These are phyloP conservation scores for Hirschfeldia incana DNA, from an alignment of 345 rosid genomes.

Conservation along the genomic window DNA sequence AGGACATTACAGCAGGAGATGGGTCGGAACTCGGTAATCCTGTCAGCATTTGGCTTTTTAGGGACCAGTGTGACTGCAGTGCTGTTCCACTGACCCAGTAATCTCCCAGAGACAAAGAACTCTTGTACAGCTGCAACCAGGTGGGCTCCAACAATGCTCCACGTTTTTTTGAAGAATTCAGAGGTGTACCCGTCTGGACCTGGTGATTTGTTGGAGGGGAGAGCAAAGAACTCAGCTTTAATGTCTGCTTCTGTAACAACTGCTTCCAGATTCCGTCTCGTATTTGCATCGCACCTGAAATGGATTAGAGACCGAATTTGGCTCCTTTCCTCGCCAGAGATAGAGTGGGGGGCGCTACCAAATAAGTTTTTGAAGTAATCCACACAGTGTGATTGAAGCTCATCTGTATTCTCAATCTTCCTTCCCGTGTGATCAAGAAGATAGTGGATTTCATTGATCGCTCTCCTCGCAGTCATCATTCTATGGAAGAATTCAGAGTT, in stretches of 20 bases:
- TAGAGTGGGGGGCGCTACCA: not conserved
- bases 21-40: not conserved
- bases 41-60: not conserved
- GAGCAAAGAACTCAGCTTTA: not conserved
- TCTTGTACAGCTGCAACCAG: not conserved
- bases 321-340: not conserved
- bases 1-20: not conserved
- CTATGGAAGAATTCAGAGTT: not conserved
- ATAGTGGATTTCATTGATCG: not conserved
- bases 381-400: too few relatives aligned
- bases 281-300: not conserved
- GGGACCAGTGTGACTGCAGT: not conserved
- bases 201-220: not conserved
- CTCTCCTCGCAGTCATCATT: not conserved
- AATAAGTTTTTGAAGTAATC: too few relatives aligned
- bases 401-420: too few relatives aligned
- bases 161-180: not conserved
- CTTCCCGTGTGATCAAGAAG: not conserved
- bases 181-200: not conserved
- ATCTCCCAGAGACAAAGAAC: not conserved
- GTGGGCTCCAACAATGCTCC: not conserved
- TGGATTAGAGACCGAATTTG: too few relatives aligned
- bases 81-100: not conserved
- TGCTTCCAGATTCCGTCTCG: not conserved
- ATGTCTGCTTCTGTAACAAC: not conserved